Conservation (phyloP, 129 eudicot genomes). For the Artemisia annua region DNA sequence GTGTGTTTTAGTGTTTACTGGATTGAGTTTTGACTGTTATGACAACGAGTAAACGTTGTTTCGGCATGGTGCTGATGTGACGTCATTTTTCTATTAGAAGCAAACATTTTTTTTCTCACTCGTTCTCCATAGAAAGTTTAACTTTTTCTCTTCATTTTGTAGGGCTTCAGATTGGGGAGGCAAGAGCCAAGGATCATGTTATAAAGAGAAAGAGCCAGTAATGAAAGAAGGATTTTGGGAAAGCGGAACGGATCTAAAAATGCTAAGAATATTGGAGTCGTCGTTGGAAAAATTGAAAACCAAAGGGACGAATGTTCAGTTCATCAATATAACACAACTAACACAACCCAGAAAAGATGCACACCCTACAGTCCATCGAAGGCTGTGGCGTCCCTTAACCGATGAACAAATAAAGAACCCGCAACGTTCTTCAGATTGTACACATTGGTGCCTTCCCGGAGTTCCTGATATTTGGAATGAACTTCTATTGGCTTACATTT, state of each 20-base stretch:
- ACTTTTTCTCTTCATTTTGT: slow-evolving; percentile 3
- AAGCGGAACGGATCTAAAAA: slow-evolving; percentile 34
- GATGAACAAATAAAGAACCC: slow-evolving; percentile 33
- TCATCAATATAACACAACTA: slow-evolving; percentile 36
- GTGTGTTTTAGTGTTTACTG: no score
- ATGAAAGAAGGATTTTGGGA: slow-evolving; percentile 23
- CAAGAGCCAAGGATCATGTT: slow-evolving; percentile 17
- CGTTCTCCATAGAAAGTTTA: neutral
- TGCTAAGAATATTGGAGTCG: slow-evolving; percentile 28
- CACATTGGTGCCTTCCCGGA: slow-evolving; percentile 45
- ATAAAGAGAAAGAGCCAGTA: slow-evolving; percentile 35
- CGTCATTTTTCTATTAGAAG: no score
- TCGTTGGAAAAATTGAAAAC: slow-evolving; percentile 24
- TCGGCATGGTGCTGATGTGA: no score
- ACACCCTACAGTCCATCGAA: slow-evolving; percentile 35
- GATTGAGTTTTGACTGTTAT: no score
- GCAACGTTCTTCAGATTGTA: slow-evolving; percentile 33
- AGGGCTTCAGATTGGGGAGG: slow-evolving; percentile 45
- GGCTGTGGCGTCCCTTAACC: slow-evolving; percentile 34
- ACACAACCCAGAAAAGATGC: slow-evolving; percentile 38
- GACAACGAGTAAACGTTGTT: no score
- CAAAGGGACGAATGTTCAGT: slow-evolving; percentile 31
- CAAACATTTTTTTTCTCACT: no score
- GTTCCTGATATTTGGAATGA: slow-evolving; percentile 49
- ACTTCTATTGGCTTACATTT: slow-evolving; percentile 33